phyloP scores from a whole-genome alignment of 202 grass and related monocot genomes.

The Zoysia matrella region DNA sequence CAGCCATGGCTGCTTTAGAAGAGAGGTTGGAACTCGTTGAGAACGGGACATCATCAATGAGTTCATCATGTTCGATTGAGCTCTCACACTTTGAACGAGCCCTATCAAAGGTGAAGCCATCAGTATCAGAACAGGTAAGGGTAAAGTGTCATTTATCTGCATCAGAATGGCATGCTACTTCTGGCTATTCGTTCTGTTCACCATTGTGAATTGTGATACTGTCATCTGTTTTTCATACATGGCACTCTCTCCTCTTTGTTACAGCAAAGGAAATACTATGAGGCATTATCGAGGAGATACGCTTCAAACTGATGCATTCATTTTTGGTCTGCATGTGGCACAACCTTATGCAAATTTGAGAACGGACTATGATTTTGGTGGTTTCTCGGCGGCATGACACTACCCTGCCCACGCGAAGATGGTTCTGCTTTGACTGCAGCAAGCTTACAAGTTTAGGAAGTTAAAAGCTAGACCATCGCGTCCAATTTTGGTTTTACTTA shows the following conservation, averaged over 20 bases:
- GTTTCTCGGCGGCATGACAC: no score
- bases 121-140: constrained; percentile 74
- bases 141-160: background rate
- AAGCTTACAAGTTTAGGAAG: no score
- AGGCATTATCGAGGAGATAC: constrained; percentile 46
- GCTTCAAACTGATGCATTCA: constrained; percentile 1
- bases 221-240: background rate
- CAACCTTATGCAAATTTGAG: background rate
- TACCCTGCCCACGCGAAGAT: background rate
- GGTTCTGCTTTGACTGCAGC: background rate
- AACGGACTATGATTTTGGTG: no score
- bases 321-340: no score
- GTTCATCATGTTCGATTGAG: constrained; percentile 49
- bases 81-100: constrained; percentile 65
- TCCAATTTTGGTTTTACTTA: constrained; percentile 1
- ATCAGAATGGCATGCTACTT: background rate
- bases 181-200: background rate
- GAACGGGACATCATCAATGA: constrained; percentile 43
- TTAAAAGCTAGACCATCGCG: background rate
- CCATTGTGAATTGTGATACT: no score
- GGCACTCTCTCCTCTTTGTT: constrained; percentile 11
- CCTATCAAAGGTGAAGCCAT: constrained; percentile 71
- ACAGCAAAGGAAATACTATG: constrained; percentile 55
- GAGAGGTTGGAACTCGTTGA: constrained; percentile 55
- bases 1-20: constrained; percentile 69